Base-by-base conservation (phyloP, 1,139 yeast species). In the Pichia sp. region DNA sequence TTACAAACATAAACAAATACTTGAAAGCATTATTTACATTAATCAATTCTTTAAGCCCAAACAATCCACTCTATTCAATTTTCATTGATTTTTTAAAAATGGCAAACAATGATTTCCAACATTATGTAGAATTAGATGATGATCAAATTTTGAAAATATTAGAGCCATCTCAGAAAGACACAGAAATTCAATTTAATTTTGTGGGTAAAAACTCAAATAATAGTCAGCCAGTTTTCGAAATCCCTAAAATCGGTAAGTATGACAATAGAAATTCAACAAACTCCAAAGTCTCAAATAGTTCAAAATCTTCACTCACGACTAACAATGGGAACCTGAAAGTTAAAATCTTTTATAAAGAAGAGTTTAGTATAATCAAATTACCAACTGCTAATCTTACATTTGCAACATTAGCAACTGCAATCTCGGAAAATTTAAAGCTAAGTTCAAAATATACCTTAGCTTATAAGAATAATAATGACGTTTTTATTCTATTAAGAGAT, bases 1-100 rank as follows among this genome's bases (percentile, higher is more conserved):
- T 68, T 40, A 59, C 59, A 32, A 54, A 59, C 3, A 45, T 68
- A 38, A 59, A 66, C 44, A 49, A 52, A 9, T 68, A 67, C 51
- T 52, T 68, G 1, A 51, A 51, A 18, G 7, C 44, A 15, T 7
- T 52, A 7, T 42, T 50, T 22, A 11, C 23, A 15, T 1, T 43
- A 4, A 9, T 52, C 3, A 15, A 40, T 8, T 9, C 8, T 1
- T 41, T 39, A 22, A 32, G 43, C 11, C 2, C n/a, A 15, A 23
- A 36, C 12, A 45, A 49, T 4, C 39, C 36, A 3, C 27, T 47
- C 3, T 18, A 39, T 7, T 12, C 11, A 22, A 39, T 41, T 13
- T 49, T 51, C 7, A 12, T 43, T 4, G 40, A 44, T 7, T 55
- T 53, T 46, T 37, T 45, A n/a, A 29, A 27, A 11, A 39, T 43